Percentiles rank a stretch among this genome's conserved stretches.
phyloP scores from a whole-genome alignment of 2,329 filamentous ascomycete species.

The Phoma sp. region DNA sequence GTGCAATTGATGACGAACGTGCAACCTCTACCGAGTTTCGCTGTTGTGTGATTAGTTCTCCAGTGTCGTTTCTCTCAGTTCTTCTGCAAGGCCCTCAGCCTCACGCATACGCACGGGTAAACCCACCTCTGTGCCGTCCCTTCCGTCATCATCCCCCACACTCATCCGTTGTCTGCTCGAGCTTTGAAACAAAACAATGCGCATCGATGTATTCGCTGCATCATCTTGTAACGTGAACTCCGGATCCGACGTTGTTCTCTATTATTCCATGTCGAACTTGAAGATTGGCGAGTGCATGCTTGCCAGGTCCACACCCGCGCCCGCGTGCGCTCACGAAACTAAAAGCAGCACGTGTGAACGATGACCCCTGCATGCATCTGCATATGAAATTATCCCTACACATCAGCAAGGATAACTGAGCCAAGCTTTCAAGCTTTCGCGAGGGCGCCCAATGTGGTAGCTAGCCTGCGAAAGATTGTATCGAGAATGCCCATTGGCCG shows the following conservation, averaged over 20 bases:
- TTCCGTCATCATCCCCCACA: background rate
- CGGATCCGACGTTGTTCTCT: background rate
- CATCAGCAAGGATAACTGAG: background rate
- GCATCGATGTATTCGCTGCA: background rate
- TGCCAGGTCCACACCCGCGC: background rate
- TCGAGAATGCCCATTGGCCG: constrained; percentile 3
- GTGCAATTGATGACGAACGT: background rate
- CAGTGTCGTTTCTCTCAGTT: background rate
- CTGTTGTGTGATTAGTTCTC: background rate
- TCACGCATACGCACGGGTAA: constrained; percentile 3
- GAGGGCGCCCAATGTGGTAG: background rate
- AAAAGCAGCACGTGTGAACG: constrained; percentile 6
- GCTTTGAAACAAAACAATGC: background rate
- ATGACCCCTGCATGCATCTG: constrained; percentile 12
- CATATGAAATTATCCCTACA: background rate
- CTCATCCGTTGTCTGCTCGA: background rate
- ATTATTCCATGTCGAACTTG: background rate
- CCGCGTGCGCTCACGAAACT: background rate
- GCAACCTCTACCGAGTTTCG: background rate
- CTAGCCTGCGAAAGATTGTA: constrained; percentile 1
- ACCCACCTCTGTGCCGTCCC: background rate
- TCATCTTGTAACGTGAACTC: background rate
- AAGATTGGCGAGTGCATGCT: background rate
- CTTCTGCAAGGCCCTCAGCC: background rate
- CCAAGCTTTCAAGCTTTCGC: constrained; percentile 6